Conservation (phyloP, 345 rosid species). For the Firmiana major region DNA sequence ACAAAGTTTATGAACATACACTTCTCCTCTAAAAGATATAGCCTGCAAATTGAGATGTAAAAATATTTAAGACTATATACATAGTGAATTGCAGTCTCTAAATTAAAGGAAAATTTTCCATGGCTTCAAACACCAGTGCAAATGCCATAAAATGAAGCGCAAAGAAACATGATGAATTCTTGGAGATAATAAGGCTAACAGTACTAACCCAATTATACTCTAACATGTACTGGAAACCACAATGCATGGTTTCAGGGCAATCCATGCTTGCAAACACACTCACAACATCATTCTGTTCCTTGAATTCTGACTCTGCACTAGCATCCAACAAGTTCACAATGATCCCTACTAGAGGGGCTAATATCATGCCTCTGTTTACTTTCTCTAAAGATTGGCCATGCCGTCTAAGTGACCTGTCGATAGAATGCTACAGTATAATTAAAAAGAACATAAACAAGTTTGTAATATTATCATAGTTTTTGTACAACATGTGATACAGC, state of each 20-base stretch:
- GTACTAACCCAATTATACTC: conserved; percentile 81
- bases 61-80: not conserved
- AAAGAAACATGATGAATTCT: not conserved
- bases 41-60: conserved; percentile 42
- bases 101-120: not conserved
- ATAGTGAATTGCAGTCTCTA: not conserved
- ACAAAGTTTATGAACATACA: conserved; percentile 42
- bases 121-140: not conserved
- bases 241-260: conserved; percentile 67
- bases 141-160: not conserved
- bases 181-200: conserved; percentile 2
- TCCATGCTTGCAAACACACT: conserved; percentile 80
- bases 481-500: not conserved
- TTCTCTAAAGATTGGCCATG: conserved; percentile 73
- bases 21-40: conserved; percentile 55
- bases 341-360: conserved; percentile 88
- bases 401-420: conserved; percentile 66
- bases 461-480: not conserved
- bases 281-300: conserved; percentile 57
- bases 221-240: conserved; percentile 79
- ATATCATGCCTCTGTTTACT: conserved; percentile 68
- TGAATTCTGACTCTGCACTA: conserved; percentile 30
- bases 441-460: not conserved
- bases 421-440: not conserved
- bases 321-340: conserved; percentile 86